A percentile compares a stretch with the other conserved stretches of the same genome.
phyloP scores from a whole-genome alignment of 768 basidiomycete genomes.

The Tulasnella sp. region DNA sequence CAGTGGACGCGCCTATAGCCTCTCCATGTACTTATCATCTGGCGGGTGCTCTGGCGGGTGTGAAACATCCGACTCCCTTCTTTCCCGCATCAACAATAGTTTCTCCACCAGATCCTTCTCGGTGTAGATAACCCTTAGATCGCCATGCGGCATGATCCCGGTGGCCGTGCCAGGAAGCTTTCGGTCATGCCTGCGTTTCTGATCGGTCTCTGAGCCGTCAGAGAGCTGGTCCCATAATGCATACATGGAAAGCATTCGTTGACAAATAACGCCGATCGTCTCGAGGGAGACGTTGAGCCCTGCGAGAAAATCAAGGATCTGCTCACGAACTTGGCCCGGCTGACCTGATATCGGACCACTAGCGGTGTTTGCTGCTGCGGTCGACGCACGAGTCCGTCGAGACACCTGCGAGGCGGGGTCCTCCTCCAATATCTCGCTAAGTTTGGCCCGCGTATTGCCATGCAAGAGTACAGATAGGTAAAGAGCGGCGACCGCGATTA shows the following conservation, averaged over 20 bases:
- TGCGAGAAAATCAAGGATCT: conserved; percentile 74
- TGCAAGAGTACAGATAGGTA: conserved; percentile 80
- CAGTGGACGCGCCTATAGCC: background rate
- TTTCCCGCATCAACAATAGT: conserved; percentile 5
- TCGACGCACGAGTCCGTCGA: conserved; percentile 32
- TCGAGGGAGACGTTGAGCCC: conserved; percentile 77
- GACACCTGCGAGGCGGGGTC: conserved; percentile 23
- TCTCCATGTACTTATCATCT: conserved; percentile 11
- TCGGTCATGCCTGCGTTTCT: background rate
- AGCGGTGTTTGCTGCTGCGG: conserved; percentile 20
- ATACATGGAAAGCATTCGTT: conserved; percentile 86
- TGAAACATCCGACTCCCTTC: conserved; percentile 5
- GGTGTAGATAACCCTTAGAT: background rate
- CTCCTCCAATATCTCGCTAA: conserved; percentile 22
- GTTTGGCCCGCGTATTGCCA: conserved; percentile 36
- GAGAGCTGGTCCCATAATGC: conserved; percentile 57
- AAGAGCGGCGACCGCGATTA: conserved; percentile 85
- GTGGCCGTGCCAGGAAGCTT: conserved; percentile 10
- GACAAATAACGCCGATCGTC: conserved; percentile 70
- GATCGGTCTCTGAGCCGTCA: conserved; percentile 54
- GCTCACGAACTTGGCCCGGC: conserved; percentile 25
- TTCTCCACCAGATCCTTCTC: conserved; percentile 13
- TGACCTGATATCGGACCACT: conserved; percentile 25
- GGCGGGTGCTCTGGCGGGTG: conserved; percentile 6
- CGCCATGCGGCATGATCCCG: conserved; percentile 5